A percentile compares a stretch with the other conserved stretches of the same genome.
phyloP scores from a whole-genome alignment of 164 flowering plant species.

The Aristolochia fimbriata region DNA sequence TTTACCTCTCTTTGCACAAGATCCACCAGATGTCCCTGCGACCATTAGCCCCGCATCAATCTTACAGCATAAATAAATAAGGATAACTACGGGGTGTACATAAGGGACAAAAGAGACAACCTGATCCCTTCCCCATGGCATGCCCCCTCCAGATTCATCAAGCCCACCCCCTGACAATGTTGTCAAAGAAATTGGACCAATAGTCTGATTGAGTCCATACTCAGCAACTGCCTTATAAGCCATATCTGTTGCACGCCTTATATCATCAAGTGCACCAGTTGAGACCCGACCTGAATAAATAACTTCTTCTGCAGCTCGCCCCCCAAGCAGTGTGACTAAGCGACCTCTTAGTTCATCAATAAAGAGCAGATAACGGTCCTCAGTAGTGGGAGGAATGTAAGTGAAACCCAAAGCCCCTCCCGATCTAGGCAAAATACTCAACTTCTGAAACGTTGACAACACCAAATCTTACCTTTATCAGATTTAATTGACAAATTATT shows the following conservation, averaged over 20 bases:
- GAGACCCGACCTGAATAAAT: constrained; percentile 91
- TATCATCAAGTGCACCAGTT: constrained; percentile 98
- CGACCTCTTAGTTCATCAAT: constrained; percentile 95
- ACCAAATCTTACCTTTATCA: not conserved
- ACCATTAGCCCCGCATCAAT: constrained; percentile 10
- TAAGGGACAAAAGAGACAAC: constrained; percentile 17
- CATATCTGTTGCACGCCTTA: constrained; percentile 92
- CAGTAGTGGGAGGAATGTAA: constrained; percentile 77
- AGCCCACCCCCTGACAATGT: constrained; percentile 88
- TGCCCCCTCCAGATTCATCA: constrained; percentile 74
- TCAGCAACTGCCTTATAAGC: constrained; percentile 98
- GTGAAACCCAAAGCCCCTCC: constrained; percentile 98
- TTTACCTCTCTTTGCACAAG: constrained; percentile 93
- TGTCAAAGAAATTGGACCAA: constrained; percentile 82
- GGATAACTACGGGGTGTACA: not conserved
- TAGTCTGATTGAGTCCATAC: constrained; percentile 82
- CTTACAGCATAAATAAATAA: constrained; percentile 1
- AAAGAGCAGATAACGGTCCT: constrained; percentile 94
- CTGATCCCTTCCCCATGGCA: constrained; percentile 88
- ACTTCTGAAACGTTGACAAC: constrained; percentile 38
- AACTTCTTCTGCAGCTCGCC: constrained; percentile 98
- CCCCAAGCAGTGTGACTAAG: constrained; percentile 96
- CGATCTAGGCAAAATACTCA: constrained; percentile 95
- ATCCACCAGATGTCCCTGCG: constrained; percentile 92
- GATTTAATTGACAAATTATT: not conserved